Percentiles rank a stretch among this genome's conserved stretches.
Conservation (phyloP, 768 basidiomycete genomes). For the Trametes cingulata region DNA sequence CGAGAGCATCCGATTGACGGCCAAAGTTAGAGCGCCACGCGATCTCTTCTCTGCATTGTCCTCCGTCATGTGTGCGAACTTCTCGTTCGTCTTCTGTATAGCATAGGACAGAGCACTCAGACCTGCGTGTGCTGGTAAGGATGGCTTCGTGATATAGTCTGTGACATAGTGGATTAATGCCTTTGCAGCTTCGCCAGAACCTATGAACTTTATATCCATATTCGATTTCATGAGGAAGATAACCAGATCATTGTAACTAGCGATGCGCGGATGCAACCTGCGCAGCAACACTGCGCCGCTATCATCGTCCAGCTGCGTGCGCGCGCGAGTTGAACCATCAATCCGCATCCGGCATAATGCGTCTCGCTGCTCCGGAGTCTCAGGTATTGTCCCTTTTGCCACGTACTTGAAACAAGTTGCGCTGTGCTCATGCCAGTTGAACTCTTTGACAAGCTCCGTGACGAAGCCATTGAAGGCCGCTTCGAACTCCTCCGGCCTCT, state of each 20-base stretch:
- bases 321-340: not conserved
- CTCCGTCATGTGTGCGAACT: not conserved
- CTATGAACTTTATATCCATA: constrained; percentile 36
- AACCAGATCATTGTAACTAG: constrained; percentile 1
- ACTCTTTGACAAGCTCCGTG: not conserved
- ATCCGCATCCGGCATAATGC: constrained; percentile 9
- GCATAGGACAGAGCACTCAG: constrained; percentile 8
- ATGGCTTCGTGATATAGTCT: constrained; percentile 38
- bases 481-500: not conserved
- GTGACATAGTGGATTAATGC: constrained; percentile 38
- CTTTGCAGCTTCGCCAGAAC: constrained; percentile 35
- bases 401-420: constrained; percentile 24
- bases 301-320: constrained; percentile 1
- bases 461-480: not conserved
- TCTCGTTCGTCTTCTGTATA: not conserved
- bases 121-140: constrained; percentile 26
- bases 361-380: not conserved
- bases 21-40: not conserved
- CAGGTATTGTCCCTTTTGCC: not conserved
- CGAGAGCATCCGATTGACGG: constrained; percentile 24
- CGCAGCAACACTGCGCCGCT: constrained; percentile 10
- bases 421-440: too few relatives aligned
- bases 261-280: constrained; percentile 4
- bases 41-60: too few relatives aligned
- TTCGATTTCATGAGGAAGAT: constrained; percentile 29